Evolutionary conservation across 83 land plant species (phyloP).

Genomic region (Diphasiastrum complanatum): DNA sequence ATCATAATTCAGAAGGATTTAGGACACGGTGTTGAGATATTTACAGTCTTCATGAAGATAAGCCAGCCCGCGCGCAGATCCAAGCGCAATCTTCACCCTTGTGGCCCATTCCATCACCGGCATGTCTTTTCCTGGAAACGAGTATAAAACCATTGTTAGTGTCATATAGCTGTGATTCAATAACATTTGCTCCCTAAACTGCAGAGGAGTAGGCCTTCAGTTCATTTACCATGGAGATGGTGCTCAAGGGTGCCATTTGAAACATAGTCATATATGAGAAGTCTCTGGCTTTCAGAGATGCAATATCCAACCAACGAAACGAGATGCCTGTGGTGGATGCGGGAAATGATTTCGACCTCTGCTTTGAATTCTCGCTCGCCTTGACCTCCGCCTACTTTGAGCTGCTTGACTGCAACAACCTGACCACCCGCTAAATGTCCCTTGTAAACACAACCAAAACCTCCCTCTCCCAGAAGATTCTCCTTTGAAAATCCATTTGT

Average conservation of each 20-base stretch:
- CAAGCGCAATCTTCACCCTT: constrained; percentile 42
- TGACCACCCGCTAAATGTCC: constrained; percentile 38
- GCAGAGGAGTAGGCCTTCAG: neutral
- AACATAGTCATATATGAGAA: constrained; percentile 34
- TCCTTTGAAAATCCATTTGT: constrained; percentile 35
- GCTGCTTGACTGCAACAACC: constrained; percentile 43
- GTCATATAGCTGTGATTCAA: neutral
- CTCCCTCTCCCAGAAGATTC: constrained; percentile 38
- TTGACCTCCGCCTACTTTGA: constrained; percentile 39
- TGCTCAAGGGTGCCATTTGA: constrained; percentile 38
- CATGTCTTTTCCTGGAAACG: constrained; percentile 25
- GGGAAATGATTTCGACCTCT: constrained; percentile 42
- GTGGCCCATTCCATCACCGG: constrained; percentile 36
- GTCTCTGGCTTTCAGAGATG: constrained; percentile 46
- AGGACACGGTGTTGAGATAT: constrained; percentile 12
- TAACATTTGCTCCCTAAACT: neutral
- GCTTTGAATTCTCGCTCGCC: constrained; percentile 48
- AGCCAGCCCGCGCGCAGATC: constrained; percentile 52
- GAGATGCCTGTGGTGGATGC: constrained; percentile 44
- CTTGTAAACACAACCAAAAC: constrained; percentile 50
- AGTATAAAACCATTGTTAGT: too few relatives aligned
- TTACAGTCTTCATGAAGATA: constrained; percentile 59
- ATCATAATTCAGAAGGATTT: neutral
- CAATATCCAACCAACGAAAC: constrained; percentile 49
- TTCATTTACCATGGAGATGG: constrained; percentile 41